phyloP scores from a whole-genome alignment of 2,329 filamentous ascomycete species.

The Microcyclosporella mali region DNA sequence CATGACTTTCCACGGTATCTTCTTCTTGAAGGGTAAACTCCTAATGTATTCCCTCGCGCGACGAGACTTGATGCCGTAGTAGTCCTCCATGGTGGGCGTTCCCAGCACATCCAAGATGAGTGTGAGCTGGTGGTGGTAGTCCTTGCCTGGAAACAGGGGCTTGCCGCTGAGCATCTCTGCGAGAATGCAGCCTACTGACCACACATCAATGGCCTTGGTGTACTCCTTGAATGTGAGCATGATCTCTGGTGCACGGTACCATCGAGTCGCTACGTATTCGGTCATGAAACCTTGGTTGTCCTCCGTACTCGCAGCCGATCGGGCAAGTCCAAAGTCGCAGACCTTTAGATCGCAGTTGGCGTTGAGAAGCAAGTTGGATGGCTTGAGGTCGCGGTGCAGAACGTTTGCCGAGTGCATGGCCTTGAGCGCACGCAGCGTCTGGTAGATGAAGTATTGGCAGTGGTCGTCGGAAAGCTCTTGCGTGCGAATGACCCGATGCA shows the following conservation, averaged over 20 bases:
- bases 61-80: slow-evolving; percentile 98
- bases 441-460: slow-evolving; percentile 99
- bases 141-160: slow-evolving; percentile 95
- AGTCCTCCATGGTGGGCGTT: slow-evolving; percentile 98
- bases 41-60: slow-evolving; percentile 97
- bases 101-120: slow-evolving; percentile 95
- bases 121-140: slow-evolving; percentile 97
- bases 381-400: slow-evolving; percentile 93
- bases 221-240: slow-evolving; percentile 99
- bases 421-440: slow-evolving; percentile 93
- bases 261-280: slow-evolving; percentile 97
- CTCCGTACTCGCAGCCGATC: slow-evolving; percentile 88
- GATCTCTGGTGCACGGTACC: slow-evolving; percentile 98
- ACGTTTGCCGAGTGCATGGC: slow-evolving; percentile 99
- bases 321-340: slow-evolving; percentile 93
- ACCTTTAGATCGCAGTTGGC: slow-evolving; percentile 99
- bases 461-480: slow-evolving; percentile 98
- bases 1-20: slow-evolving; percentile 93
- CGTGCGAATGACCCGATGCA: slow-evolving; percentile 97
- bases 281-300: slow-evolving; percentile 99
- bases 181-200: slow-evolving; percentile 96
- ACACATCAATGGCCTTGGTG: slow-evolving; percentile 98
- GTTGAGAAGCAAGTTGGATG: slow-evolving; percentile 92
- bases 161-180: slow-evolving; percentile 99
- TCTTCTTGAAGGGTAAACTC: slow-evolving; percentile 98